These are phyloP conservation scores for Plasmopara halstedii DNA, from an alignment of 352 stramenopile species.

Conservation along the genomic window DNA sequence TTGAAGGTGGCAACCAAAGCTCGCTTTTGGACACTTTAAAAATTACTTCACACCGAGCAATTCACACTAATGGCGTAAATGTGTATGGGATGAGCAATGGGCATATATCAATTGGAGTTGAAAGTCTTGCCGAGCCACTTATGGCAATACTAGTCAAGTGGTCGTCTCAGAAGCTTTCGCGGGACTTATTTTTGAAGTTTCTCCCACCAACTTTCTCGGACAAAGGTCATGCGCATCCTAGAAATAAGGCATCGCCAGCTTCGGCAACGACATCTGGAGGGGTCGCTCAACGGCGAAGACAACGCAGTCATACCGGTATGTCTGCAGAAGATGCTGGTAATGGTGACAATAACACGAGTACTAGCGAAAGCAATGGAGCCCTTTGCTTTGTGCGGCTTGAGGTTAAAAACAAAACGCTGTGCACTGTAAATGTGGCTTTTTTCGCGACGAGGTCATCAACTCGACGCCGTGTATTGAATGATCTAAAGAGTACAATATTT, in stretches of 20 bases:
- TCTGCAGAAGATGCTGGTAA: slow-evolving; percentile 12
- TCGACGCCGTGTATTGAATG: slow-evolving; percentile 56
- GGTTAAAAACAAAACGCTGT: slow-evolving; percentile 71
- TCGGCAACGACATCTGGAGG: slow-evolving; percentile 13
- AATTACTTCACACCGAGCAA: slow-evolving; percentile 22
- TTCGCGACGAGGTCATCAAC: slow-evolving; percentile 63
- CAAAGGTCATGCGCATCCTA: slow-evolving; percentile 16
- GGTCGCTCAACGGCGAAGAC: slow-evolving; percentile 30
- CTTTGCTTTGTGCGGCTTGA: slow-evolving; percentile 81
- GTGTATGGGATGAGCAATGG: slow-evolving; percentile 26
- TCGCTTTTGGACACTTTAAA: slow-evolving; percentile 18
- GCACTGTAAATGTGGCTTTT: slow-evolving; percentile 79
- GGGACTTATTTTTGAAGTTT: slow-evolving; percentile 80
- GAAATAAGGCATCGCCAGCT: slow-evolving; percentile 16
- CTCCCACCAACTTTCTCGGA: slow-evolving; percentile 25
- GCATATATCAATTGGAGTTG: slow-evolving; percentile 35
- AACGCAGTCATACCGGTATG: slow-evolving; percentile 25
- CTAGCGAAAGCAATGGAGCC: slow-evolving; percentile 39
- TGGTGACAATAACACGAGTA: slow-evolving; percentile 11
- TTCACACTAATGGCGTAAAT: slow-evolving; percentile 25
- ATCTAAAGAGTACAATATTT: slow-evolving; percentile 65
- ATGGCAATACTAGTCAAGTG: slow-evolving; percentile 56
- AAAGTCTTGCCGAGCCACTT: slow-evolving; percentile 48
- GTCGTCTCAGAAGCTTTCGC: slow-evolving; percentile 68
- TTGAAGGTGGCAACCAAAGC: slow-evolving; percentile 21